These are phyloP conservation scores for Paracamarosporium sp. DNA, from an alignment of 2,329 filamentous ascomycete species.

Conservation along the genomic window DNA sequence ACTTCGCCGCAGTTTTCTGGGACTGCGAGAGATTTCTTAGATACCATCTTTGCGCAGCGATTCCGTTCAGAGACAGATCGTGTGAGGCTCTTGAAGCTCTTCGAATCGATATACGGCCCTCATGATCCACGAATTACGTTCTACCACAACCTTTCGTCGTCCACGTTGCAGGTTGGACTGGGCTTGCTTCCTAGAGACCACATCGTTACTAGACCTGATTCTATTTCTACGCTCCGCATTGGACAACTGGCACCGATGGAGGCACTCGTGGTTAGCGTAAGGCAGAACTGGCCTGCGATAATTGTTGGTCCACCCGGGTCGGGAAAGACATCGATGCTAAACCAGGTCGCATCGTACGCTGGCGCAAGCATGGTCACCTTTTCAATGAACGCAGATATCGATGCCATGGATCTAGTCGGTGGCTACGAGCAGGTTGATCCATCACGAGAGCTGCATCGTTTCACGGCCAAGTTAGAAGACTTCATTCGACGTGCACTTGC, in stretches of 20 bases:
- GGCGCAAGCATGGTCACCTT: constrained; percentile 82
- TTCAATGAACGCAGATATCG: constrained; percentile 91
- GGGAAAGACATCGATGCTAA: constrained; percentile 83
- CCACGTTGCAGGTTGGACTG: constrained; percentile 79
- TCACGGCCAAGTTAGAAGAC: constrained; percentile 60
- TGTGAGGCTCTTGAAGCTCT: constrained; percentile 69
- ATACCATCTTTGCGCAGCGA: constrained; percentile 83
- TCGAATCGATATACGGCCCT: constrained; percentile 67
- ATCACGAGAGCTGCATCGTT: constrained; percentile 71
- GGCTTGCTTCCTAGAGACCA: constrained; percentile 71
- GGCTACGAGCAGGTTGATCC: constrained; percentile 95
- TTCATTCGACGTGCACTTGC: constrained; percentile 56
- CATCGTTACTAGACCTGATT: constrained; percentile 30
- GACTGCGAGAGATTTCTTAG: constrained; percentile 74
- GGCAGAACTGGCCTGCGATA: constrained; percentile 87
- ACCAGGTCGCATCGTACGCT: constrained; percentile 78
- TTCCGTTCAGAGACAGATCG: constrained; percentile 79
- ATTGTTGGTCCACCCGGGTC: constrained; percentile 84
- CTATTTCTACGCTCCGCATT: constrained; percentile 34
- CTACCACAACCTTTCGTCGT: constrained; percentile 72
- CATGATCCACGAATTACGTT: constrained; percentile 51
- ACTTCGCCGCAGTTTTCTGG: constrained; percentile 65
- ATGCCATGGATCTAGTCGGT: constrained; percentile 96
- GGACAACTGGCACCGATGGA: constrained; percentile 76
- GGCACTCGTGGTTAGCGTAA: constrained; percentile 84